Percentiles rank a stretch among this genome's conserved stretches.
Evolutionary conservation across 306 rosid genomes (phyloP).

Genomic region (Spatholobus suberectus): DNA sequence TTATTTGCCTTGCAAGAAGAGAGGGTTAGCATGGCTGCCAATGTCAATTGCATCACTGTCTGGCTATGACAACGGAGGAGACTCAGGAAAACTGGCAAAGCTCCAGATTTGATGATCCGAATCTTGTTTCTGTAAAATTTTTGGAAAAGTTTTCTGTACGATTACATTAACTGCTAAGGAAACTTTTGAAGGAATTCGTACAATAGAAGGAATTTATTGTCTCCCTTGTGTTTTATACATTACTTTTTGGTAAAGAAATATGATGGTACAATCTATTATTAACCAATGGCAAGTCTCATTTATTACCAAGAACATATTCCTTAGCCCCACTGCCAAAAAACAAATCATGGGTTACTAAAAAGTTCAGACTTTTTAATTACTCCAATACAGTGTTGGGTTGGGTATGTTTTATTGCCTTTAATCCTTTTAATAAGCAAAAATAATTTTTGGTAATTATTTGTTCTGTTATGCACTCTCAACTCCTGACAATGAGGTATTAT

Average conservation of each 20-base stretch:
- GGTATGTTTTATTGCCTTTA: neutral
- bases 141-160: neutral
- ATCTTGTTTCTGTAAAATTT: conserved; percentile 68
- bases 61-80: conserved; percentile 66
- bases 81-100: conserved; percentile 57
- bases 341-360: conserved; percentile 37
- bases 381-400: conserved; percentile 18
- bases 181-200: conserved; percentile 38
- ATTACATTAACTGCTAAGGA: conserved; percentile 20
- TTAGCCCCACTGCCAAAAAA: conserved; percentile 50
- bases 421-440: neutral
- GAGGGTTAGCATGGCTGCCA: conserved; percentile 64
- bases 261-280: conserved; percentile 35
- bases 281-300: conserved; percentile 41
- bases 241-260: conserved; percentile 49
- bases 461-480: conserved; percentile 16
- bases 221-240: conserved; percentile 25
- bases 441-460: neutral
- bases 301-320: conserved; percentile 56
- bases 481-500: neutral
- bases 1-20: conserved; percentile 84
- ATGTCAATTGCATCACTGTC: conserved; percentile 51
- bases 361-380: conserved; percentile 34
- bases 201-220: conserved; percentile 41
- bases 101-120: conserved; percentile 65